A percentile compares a stretch with the other conserved stretches of the same genome.
These are phyloP conservation scores for Musa beccarii DNA, from an alignment of 176 grass and related monocot species.

Conservation along the genomic window DNA sequence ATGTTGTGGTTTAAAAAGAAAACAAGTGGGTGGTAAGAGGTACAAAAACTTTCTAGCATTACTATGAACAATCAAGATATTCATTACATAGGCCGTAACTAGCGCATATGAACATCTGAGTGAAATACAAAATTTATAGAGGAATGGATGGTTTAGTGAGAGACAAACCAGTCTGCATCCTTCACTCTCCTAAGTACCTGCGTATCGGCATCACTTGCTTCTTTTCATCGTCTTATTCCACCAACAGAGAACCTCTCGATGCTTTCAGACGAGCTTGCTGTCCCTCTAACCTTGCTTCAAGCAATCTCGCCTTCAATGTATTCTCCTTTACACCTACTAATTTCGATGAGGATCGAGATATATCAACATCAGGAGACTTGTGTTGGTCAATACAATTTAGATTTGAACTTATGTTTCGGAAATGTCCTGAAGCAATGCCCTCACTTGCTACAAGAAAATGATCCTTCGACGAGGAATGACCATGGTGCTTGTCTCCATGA, in stretches of 20 bases:
- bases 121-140: background rate
- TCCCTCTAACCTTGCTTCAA: constrained; percentile 89
- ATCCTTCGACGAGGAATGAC: constrained; percentile 7
- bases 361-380: constrained; percentile 17
- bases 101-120: too few species aligned
- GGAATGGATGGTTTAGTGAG: background rate
- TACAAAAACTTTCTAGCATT: background rate
- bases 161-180: background rate
- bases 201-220: background rate
- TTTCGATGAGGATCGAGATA: constrained; percentile 37
- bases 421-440: constrained; percentile 10
- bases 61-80: background rate
- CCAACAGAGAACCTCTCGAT: constrained; percentile 30
- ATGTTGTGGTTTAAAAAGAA: too few species aligned
- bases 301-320: constrained; percentile 73
- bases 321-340: constrained; percentile 29
- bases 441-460: constrained; percentile 24
- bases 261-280: constrained; percentile 57
- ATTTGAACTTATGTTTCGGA: constrained; percentile 21
- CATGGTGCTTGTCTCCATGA: constrained; percentile 16
- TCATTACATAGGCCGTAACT: background rate
- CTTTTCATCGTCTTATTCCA: constrained; percentile 13
- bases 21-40: background rate
- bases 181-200: background rate
- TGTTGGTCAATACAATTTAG: constrained; percentile 21